Conservation (phyloP, 352 stramenopile species). For the Peronospora farinosa region DNA sequence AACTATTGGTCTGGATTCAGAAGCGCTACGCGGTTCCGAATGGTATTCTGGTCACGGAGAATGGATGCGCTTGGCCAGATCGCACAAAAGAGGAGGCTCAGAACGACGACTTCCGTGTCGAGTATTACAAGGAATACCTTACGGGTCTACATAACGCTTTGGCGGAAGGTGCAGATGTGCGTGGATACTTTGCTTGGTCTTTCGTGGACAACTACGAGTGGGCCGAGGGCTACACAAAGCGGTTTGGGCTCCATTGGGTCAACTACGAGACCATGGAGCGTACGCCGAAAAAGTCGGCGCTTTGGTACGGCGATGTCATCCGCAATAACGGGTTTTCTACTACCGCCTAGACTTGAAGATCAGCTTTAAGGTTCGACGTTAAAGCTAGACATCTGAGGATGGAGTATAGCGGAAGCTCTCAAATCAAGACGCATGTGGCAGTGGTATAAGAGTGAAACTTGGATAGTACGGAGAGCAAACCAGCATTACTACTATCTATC, state of each 20-base stretch:
- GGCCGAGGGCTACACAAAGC: conserved; percentile 62
- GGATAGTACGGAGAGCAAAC: too few species aligned
- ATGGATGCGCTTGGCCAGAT: conserved; percentile 71
- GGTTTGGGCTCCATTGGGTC: conserved; percentile 57
- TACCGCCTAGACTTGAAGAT: conserved; percentile 1
- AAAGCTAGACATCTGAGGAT: neutral
- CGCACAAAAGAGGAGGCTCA: conserved; percentile 67
- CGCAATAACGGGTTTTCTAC: conserved; percentile 32
- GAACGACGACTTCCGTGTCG: conserved; percentile 71
- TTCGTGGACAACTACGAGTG: conserved; percentile 93
- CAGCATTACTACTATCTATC: too few species aligned
- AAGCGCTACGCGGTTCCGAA: conserved; percentile 67
- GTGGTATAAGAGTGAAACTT: too few species aligned
- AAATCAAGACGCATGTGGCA: neutral
- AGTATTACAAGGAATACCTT: conserved; percentile 84
- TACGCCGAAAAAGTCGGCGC: conserved; percentile 58
- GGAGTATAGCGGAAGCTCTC: neutral
- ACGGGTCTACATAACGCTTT: conserved; percentile 48
- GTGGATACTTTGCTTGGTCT: conserved; percentile 89
- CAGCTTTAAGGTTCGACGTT: neutral
- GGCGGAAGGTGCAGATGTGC: conserved; percentile 47
- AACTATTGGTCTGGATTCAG: conserved; percentile 87
- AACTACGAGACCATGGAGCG: conserved; percentile 63
- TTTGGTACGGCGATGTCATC: conserved; percentile 49
- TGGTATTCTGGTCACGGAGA: conserved; percentile 89